phyloP scores from a whole-genome alignment of 768 basidiomycete genomes.

The Pisolithus marmoratus region DNA sequence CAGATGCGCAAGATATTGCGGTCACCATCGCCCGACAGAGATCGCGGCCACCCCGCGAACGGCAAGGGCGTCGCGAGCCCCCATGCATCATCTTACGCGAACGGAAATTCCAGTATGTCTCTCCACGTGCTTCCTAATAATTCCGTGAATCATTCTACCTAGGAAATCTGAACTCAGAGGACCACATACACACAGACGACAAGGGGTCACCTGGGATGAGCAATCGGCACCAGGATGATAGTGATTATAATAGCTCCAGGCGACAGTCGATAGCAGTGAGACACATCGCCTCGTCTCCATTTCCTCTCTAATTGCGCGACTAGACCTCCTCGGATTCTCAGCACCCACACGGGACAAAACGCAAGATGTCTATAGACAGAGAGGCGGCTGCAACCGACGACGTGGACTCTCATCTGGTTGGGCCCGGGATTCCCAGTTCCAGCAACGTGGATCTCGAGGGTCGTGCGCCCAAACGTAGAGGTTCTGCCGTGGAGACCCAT shows the following conservation, averaged over 20 bases:
- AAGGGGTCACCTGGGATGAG: conserved; percentile 22
- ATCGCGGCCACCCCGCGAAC: conserved; percentile 15
- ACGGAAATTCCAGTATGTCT: conserved; percentile 20
- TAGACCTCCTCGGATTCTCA: conserved; percentile 36
- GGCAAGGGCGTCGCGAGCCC: conserved; percentile 17
- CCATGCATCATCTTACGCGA: conserved; percentile 11
- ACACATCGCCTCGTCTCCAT: conserved; percentile 5
- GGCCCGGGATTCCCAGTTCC: conserved; percentile 58
- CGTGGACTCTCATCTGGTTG: conserved; percentile 59
- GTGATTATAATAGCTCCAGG: conserved; percentile 61
- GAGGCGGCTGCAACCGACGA: conserved; percentile 51
- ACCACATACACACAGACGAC: conserved; percentile 38
- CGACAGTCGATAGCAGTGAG: conserved; percentile 68
- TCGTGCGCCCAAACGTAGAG: conserved; percentile 76
- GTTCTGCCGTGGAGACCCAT: conserved; percentile 76
- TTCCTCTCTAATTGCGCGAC: background rate
- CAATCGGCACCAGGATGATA: conserved; percentile 40
- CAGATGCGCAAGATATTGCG: conserved; percentile 55
- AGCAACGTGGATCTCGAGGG: conserved; percentile 56
- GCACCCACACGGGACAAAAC: conserved; percentile 61
- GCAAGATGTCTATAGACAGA: conserved; percentile 77
- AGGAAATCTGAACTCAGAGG: conserved; percentile 27
- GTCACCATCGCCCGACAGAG: conserved; percentile 48
- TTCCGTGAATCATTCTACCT: conserved; percentile 16
- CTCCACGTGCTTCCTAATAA: conserved; percentile 7